Conservation (phyloP, 2,329 filamentous ascomycete genomes). For the Beauveria sp. region DNA sequence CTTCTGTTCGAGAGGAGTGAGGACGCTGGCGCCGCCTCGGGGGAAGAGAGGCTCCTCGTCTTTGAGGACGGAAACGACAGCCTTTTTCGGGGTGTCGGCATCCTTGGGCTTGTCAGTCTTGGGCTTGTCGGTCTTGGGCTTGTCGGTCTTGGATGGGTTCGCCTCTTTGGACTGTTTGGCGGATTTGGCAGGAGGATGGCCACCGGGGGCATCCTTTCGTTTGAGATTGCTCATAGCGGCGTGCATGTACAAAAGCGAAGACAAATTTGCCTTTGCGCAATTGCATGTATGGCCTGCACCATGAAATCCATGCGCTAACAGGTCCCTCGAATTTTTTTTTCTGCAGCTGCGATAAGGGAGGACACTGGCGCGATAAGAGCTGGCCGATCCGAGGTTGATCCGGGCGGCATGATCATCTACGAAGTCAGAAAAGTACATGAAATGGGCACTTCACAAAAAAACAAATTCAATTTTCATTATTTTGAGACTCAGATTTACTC, state of each 20-base stretch:
- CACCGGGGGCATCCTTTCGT: slow-evolving; percentile 49
- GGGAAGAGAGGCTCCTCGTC: slow-evolving; percentile 90
- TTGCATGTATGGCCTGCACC: slow-evolving; percentile 1
- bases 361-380: slow-evolving; percentile 15
- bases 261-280: slow-evolving; percentile 13
- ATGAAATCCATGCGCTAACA: neutral
- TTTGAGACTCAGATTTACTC: too few species aligned
- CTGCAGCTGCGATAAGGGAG: slow-evolving; percentile 22
- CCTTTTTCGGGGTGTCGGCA: slow-evolving; percentile 23
- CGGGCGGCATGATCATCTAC: too few species aligned
- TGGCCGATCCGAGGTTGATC: neutral
- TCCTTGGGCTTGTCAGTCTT: neutral
- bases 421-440: too few species aligned
- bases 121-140: slow-evolving; percentile 32
- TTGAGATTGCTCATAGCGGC: slow-evolving; percentile 48
- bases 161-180: slow-evolving; percentile 38
- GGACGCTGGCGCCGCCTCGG: slow-evolving; percentile 79
- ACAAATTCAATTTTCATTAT: too few species aligned
- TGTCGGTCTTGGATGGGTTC: slow-evolving; percentile 40
- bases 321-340: slow-evolving; percentile 24
- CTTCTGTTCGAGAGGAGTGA: slow-evolving; percentile 92
- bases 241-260: slow-evolving; percentile 18
- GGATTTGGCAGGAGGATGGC: slow-evolving; percentile 40
- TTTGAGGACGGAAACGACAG: slow-evolving; percentile 42
- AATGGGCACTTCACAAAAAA: too few species aligned